Base-by-base conservation (phyloP, 139 green algal species). In the Micromonas commoda region DNA sequence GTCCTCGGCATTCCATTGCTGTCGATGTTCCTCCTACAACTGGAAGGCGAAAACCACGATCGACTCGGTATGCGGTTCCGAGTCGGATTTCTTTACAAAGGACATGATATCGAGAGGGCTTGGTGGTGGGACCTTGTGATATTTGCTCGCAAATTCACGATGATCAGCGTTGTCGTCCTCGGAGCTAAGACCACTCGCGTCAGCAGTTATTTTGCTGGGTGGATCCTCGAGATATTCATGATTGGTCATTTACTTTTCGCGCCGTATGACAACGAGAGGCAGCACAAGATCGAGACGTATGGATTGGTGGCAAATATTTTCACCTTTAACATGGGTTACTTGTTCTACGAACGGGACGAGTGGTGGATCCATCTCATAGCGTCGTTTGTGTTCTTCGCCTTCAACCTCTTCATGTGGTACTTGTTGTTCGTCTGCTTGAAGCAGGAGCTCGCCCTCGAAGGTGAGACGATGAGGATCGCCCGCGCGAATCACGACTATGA, bases 401-500 rank as follows among this genome's bases (percentile, higher is more conserved):
- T 57, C 9, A 57, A 57, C 45, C 9, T 16, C 9, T 9, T 9
- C 9, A 57, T 57, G 45, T 57, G 45, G 45, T 9, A 23, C 9
- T 57, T 57, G 45, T 57, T 57, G 9, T 23, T 57, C 45, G 16
- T 23, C 9, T 9, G 45, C 45, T 9, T 57, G 45, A 16, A 23
- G 45, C 9, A 57, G 45, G 45, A 57, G 45, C 9, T 57, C 45
- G 16, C 9, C 45, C 9, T 9, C 45, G 45, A 57, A 16, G 45
- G 45, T 57, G 9, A 57, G 45, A 57, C 9, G 45, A 9, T 57
- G 45, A 23, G 16, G 9, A 9, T 57, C 45, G 45, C 45, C 9
- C 45, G 45, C 45, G 45, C 45, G 45, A 57, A 57, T 9, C 45
- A 84, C 28, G 77, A 87, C 51, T 85, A 86, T 78, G 57, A 86